Evolutionary conservation across 2,329 filamentous ascomycete genomes (phyloP).

Genomic region (Ilyonectria destructans): DNA sequence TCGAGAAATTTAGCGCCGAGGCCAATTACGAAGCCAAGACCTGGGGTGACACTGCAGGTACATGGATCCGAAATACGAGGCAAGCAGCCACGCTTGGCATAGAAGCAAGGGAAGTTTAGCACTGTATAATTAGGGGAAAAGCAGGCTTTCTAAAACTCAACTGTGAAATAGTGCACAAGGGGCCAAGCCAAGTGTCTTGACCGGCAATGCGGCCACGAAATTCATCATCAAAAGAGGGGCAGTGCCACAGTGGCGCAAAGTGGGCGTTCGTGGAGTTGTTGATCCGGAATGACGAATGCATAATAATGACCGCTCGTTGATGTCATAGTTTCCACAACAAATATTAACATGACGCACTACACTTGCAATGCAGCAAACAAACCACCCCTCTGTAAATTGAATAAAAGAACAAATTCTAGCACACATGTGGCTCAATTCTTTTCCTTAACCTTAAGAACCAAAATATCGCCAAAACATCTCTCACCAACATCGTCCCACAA

Average conservation of each 20-base stretch:
- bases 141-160: neutral
- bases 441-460: neutral
- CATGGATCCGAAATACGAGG: neutral
- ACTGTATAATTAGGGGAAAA: neutral
- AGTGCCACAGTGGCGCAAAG: conserved; percentile 2
- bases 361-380: neutral
- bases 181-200: neutral
- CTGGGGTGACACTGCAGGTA: neutral
- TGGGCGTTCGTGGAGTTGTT: neutral
- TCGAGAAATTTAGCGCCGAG: neutral
- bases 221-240: conserved; percentile 2
- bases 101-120: neutral
- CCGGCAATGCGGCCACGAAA: neutral
- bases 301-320: conserved; percentile 6
- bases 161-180: neutral
- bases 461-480: neutral
- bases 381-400: neutral
- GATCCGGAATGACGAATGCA: conserved; percentile 3
- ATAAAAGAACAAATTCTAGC: neutral
- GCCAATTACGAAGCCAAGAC: neutral
- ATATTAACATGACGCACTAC: conserved; percentile 6
- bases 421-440: neutral
- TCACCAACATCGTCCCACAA: neutral
- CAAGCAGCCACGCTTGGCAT: neutral
- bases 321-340: neutral